A percentile compares a stretch with the other conserved stretches of the same genome.
phyloP scores from a whole-genome alignment of 257 asterid genomes.

The Orobanche coerulescens region DNA sequence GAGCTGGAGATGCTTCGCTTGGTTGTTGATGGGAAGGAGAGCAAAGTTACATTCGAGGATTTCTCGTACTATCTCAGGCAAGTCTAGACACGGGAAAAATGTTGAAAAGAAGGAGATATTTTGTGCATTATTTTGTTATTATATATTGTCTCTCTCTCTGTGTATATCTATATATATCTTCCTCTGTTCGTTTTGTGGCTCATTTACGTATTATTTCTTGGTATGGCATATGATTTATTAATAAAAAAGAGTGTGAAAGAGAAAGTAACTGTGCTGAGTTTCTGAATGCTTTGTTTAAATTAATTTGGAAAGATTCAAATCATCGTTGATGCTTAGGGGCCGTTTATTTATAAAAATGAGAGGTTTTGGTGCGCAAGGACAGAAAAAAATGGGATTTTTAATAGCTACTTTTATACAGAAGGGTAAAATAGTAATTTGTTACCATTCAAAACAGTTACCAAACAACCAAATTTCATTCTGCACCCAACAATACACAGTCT shows the following conservation, averaged over 20 bases:
- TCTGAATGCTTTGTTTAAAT: neutral
- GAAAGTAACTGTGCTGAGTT: neutral
- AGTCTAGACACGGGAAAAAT: neutral
- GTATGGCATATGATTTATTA: too few species aligned
- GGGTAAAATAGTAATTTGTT: too few species aligned
- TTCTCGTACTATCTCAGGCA: constrained; percentile 91
- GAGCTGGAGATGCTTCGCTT: constrained; percentile 58
- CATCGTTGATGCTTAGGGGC: constrained; percentile 15
- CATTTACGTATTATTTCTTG: neutral
- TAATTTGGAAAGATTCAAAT: constrained; percentile 11
- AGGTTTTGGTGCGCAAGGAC: too few species aligned
- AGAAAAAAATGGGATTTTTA: too few species aligned
- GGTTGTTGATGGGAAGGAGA: constrained; percentile 52
- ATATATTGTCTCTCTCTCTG: too few species aligned
- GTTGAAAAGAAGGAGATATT: too few species aligned
- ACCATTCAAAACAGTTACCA: too few species aligned
- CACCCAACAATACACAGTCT: too few species aligned
- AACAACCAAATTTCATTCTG: too few species aligned
- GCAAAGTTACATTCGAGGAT: constrained; percentile 48
- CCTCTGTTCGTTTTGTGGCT: neutral
- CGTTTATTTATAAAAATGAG: too few species aligned
- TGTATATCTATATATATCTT: neutral
- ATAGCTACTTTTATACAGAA: too few species aligned
- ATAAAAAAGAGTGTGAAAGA: neutral
- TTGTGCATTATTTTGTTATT: too few species aligned